Conservation (phyloP, 805 yeast genomes). For the Pichia phayaonensis region DNA sequence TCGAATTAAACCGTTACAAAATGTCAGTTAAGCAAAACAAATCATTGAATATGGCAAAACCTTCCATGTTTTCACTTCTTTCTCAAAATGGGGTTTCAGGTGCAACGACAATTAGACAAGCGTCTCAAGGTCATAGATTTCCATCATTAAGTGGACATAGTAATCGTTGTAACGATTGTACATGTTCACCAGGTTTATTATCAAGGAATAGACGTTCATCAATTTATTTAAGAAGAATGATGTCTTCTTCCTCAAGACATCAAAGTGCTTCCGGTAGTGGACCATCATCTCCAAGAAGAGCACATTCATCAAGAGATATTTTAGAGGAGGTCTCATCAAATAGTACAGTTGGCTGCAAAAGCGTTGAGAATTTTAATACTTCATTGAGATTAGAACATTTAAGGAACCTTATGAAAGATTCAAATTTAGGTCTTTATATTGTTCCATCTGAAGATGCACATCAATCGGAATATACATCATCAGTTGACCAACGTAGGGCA, state of each 20-base stretch:
- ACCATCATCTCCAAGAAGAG: slow-evolving; percentile 9
- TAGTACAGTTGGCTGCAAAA: slow-evolving; percentile 10
- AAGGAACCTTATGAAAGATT: slow-evolving; percentile 54
- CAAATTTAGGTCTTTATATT: slow-evolving; percentile 59
- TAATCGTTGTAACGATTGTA: slow-evolving; percentile 64
- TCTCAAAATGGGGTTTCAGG: slow-evolving; percentile 27
- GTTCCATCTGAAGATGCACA: slow-evolving; percentile 56
- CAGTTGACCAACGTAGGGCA: slow-evolving; percentile 46
- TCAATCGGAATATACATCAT: slow-evolving; percentile 53
- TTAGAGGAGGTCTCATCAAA: slow-evolving; percentile 18
- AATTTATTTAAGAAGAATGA: slow-evolving; percentile 28
- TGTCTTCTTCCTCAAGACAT: slow-evolving; percentile 10
- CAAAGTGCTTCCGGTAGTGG: not conserved
- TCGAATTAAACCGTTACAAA: not conserved
- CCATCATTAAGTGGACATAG: slow-evolving; percentile 13
- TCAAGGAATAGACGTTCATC: slow-evolving; percentile 60
- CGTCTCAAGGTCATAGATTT: slow-evolving; percentile 17
- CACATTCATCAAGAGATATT: not conserved
- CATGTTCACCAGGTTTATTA: slow-evolving; percentile 76
- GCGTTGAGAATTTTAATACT: slow-evolving; percentile 39
- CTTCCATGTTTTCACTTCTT: slow-evolving; percentile 36
- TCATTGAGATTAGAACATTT: slow-evolving; percentile 50
- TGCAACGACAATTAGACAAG: slow-evolving; percentile 24
- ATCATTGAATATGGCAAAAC: slow-evolving; percentile 19
- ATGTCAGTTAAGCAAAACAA: slow-evolving; percentile 1